Percentiles rank a stretch among this genome's conserved stretches.
Evolutionary conservation across 148 eudicot genomes (phyloP).

Genomic region (Vaccinium macrocarpon): DNA sequence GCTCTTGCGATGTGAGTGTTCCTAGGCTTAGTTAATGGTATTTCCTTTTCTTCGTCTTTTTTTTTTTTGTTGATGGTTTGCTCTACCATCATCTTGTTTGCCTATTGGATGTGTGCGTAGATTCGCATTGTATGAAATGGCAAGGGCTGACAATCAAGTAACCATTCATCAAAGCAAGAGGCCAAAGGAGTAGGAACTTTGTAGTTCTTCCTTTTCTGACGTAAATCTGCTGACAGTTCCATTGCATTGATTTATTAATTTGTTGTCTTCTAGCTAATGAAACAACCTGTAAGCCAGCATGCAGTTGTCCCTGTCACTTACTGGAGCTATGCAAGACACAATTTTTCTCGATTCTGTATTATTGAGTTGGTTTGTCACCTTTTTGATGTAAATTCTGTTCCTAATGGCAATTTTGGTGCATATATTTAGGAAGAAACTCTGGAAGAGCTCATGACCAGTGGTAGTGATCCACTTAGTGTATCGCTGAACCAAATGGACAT

Average conservation of each 20-base stretch:
- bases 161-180: neutral
- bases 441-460: conserved; percentile 52
- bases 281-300: neutral
- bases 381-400: conserved; percentile 9
- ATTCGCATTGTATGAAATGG: neutral
- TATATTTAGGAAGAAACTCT: conserved; percentile 65
- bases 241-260: neutral
- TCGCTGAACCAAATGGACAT: conserved; percentile 93
- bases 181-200: neutral
- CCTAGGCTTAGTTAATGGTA: neutral
- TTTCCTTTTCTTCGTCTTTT: neutral
- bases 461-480: conserved; percentile 71
- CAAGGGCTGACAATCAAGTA: neutral
- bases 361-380: neutral
- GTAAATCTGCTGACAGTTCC: neutral
- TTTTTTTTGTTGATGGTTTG: neutral
- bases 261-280: neutral
- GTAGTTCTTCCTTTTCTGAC: neutral
- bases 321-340: neutral
- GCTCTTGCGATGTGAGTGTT: neutral
- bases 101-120: neutral
- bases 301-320: neutral
- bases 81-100: conserved; percentile 2
- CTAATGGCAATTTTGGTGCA: neutral
- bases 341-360: neutral